A percentile compares a stretch with the other conserved stretches of the same genome.
phyloP scores from a whole-genome alignment of 1,139 yeast genomes.

The Hanseniaspora uvarum region DNA sequence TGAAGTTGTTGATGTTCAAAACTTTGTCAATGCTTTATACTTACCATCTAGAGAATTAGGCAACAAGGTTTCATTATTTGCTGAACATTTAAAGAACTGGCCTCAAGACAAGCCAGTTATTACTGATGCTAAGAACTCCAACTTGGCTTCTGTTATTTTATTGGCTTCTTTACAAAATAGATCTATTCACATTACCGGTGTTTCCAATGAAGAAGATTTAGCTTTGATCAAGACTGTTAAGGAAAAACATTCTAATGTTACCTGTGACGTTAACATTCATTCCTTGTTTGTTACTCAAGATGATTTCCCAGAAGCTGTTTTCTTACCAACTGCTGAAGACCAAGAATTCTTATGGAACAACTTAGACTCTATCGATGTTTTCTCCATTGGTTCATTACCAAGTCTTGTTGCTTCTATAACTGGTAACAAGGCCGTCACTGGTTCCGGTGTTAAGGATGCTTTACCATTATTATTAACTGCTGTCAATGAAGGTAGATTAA shows the following conservation, averaged over 20 bases:
- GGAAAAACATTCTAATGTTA: constrained; percentile 67
- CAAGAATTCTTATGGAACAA: constrained; percentile 76
- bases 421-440: constrained; percentile 53
- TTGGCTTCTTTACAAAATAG: constrained; percentile 82
- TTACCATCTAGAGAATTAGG: constrained; percentile 71
- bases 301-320: constrained; percentile 57
- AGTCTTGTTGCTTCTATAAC: constrained; percentile 57
- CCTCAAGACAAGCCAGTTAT: constrained; percentile 75
- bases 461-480: constrained; percentile 76
- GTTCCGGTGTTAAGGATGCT: constrained; percentile 69
- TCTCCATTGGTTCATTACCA: constrained; percentile 78
- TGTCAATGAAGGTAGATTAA: constrained; percentile 60
- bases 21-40: constrained; percentile 66
- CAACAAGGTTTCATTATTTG: constrained; percentile 60
- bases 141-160: constrained; percentile 78
- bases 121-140: constrained; percentile 87
- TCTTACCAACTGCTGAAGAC: constrained; percentile 72
- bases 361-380: constrained; percentile 65
- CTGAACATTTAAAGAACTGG: constrained; percentile 76
- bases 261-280: constrained; percentile 82
- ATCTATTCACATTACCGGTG: constrained; percentile 81
- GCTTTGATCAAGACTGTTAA: constrained; percentile 78
- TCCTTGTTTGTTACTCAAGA: constrained; percentile 66
- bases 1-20: constrained; percentile 52
- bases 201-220: constrained; percentile 71